Evolutionary conservation across 2,329 filamentous ascomycete species (phyloP).

Genomic region (Furcasterigmium furcatum): DNA sequence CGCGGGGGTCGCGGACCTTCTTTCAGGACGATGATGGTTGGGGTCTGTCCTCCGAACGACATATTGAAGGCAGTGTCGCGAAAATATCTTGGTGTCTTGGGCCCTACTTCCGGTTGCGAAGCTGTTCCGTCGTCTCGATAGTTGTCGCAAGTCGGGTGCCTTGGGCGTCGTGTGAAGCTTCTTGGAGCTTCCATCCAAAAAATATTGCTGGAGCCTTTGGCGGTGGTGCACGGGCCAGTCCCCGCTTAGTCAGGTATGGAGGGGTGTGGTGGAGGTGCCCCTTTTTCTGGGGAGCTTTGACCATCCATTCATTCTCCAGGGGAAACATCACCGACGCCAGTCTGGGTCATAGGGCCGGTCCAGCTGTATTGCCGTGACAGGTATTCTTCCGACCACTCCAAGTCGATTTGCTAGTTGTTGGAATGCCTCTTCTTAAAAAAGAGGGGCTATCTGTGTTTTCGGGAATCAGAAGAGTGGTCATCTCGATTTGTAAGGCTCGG

Average conservation of each 20-base stretch:
- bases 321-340: too few species aligned
- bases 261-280: conserved; percentile 11
- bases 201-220: conserved; percentile 42
- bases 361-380: too few species aligned
- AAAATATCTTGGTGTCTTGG: background rate
- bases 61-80: conserved; percentile 45
- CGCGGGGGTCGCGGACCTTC: conserved; percentile 66
- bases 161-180: conserved; percentile 21
- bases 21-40: conserved; percentile 96
- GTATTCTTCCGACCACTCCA: too few species aligned
- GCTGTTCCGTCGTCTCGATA: background rate
- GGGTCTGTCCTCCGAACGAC: conserved; percentile 97
- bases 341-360: too few species aligned
- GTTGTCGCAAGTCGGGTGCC: background rate
- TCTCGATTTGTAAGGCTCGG: too few species aligned
- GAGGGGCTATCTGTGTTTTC: too few species aligned
- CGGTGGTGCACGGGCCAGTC: conserved; percentile 13
- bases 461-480: too few species aligned
- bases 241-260: conserved; percentile 14
- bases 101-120: background rate
- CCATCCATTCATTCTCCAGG: too few species aligned
- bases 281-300: background rate
- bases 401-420: too few species aligned
- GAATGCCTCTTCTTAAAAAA: too few species aligned
- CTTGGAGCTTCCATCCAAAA: conserved; percentile 47